Conservation (phyloP, 1,284 basidiomycete species). For the Moniliophthora roreri region DNA sequence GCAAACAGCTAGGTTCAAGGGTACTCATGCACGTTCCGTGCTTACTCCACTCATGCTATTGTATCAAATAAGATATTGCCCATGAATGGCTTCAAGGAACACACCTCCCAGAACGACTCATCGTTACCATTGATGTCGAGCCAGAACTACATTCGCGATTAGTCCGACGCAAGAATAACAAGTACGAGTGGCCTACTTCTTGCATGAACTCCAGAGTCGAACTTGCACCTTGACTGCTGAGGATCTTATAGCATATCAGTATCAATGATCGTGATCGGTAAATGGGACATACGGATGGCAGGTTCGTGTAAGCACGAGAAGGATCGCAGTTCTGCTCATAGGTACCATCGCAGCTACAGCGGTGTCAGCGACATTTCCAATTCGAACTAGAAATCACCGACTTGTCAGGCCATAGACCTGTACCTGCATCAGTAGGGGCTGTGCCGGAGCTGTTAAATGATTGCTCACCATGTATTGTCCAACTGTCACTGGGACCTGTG, state of each 20-base stretch:
- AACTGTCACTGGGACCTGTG: slow-evolving; percentile 64
- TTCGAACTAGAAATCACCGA: slow-evolving; percentile 30
- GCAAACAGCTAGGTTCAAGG: slow-evolving; percentile 58
- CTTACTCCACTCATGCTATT: slow-evolving; percentile 65
- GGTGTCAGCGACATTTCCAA: slow-evolving; percentile 7
- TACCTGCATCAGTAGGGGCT: slow-evolving; percentile 6
- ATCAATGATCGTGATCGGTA: neutral
- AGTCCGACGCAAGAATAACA: neutral
- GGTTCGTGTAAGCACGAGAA: slow-evolving; percentile 58
- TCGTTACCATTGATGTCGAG: slow-evolving; percentile 60
- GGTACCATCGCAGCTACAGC: slow-evolving; percentile 64
- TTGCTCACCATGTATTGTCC: slow-evolving; percentile 72
- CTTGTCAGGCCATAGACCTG: slow-evolving; percentile 74
- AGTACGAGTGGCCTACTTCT: slow-evolving; percentile 29
- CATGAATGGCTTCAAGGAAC: slow-evolving; percentile 17
- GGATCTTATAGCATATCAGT: slow-evolving; percentile 40
- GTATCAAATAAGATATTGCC: slow-evolving; percentile 12
- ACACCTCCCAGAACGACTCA: slow-evolving; percentile 71
- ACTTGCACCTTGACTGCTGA: slow-evolving; percentile 56
- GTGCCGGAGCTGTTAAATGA: neutral
- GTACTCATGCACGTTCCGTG: slow-evolving; percentile 80
- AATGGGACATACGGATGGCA: slow-evolving; percentile 42
- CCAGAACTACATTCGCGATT: slow-evolving; percentile 48
- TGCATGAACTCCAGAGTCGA: slow-evolving; percentile 71
- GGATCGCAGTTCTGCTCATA: slow-evolving; percentile 66